Base-by-base conservation (phyloP, 257 asterid genomes). In the Plantago ovata region DNA sequence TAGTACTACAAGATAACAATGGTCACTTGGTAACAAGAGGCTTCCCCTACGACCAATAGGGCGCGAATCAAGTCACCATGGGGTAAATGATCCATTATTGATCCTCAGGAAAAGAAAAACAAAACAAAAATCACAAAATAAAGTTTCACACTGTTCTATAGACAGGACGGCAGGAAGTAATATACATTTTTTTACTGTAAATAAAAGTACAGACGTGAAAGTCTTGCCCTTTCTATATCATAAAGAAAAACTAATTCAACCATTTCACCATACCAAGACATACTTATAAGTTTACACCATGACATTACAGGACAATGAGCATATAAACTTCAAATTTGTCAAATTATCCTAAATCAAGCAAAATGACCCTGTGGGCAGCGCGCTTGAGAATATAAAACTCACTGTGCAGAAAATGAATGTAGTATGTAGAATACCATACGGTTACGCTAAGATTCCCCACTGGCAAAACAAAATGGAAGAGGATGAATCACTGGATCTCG, bases 401-500 rank as follows among this genome's bases (percentile, higher is more conserved):
- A 51, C 7, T 46, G 42, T n/a, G 28, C 18, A 60, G 62, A 47
- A 21, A 38, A 41, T 33, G 57, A 47, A n/a, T 16, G 46, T 18
- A 40, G 19, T 33, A 57, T 9, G 49, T 43, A 21, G 40, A 24
- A 48, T 58, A 69, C 68, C 66, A 21, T 65, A 41, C 53, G 53
- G 39, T 20, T 15, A 33, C 19, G 63, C 7, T 40, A 8, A 21
- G 51, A 15, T 21, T 51, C 36, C 38, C 23, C 59, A 47, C 32
- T 20, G 10, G 8, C 21, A 58, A 40, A 53, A 11, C 13, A 56
- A 45, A 69, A 66, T 22, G 65, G 38, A 22, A 10, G 16, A 46
- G 28, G 19, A 46, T 16, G 24, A 52, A 63, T 69, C 85, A 91
- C 61, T 80, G 87, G 70, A 91, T 93, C 79, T 86, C 98, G 57